Base-by-base conservation (phyloP, 192 early-diverging fungal genomes). In the Entomortierella parvispora region DNA sequence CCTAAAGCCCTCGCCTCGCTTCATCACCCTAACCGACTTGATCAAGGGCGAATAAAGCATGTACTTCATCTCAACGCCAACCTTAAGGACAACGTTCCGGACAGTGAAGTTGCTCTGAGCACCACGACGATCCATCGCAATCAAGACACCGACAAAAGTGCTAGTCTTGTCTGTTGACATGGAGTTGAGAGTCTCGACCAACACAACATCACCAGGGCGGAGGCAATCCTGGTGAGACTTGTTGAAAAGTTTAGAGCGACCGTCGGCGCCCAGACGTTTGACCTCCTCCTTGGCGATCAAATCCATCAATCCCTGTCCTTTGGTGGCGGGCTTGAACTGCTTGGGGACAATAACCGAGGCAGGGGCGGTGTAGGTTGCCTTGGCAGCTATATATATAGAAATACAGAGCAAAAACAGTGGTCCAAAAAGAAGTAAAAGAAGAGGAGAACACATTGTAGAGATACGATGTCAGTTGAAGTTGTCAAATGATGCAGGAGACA, bases 31-130 rank as follows among this genome's bases (percentile, higher is more conserved):
- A 69, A 94, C 90, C 22, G 75, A 76, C 77, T 92, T 91, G 50
- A 94, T 82, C 77, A 94, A 63, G 18, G 93, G 93, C 48, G 93
- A 94, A 65, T 90, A 93, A 20, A 89, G 84, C 68, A 85, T 84
- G 58, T 87, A 93, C 63, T 87, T 81, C 80, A 90, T 86, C 70
- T 94, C 93, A 7, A 94, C 91, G 56, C 93, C 93, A 17, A 91
- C 80, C 65, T 89, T 91, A 48, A 90, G 70, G 40, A 94, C 89
- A 18, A 92, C 84, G 54, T 94, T 94, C 28, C 93, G 87, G 68
- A 94, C 81, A 8, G 89, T 92, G 65, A 94, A 91, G 70, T 85
- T 89, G 43, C 91, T 91, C 51, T 93, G 89, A 20, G 92, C 77
- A 5, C 91, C 93, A 45, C 88, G 86, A 59, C 92, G 83, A 60